A percentile compares a stretch with the other conserved stretches of the same genome.
Evolutionary conservation across 2,329 filamentous ascomycete genomes (phyloP).

Genomic region (Chaetomium globosum): DNA sequence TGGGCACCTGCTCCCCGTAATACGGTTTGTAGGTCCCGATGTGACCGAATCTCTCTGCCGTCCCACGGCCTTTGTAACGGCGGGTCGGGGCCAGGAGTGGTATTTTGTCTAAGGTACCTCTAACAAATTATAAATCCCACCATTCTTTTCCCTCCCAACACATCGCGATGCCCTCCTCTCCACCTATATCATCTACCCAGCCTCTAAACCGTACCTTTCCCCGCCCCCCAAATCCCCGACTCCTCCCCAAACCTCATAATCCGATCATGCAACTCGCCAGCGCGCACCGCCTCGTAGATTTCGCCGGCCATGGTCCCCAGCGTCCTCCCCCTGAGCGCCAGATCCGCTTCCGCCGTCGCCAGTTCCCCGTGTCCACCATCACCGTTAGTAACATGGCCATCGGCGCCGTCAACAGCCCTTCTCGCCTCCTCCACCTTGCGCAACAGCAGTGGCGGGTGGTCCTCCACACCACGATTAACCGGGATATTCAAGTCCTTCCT

Average conservation of each 20-base stretch:
- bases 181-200: background rate
- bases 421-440: background rate
- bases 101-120: background rate
- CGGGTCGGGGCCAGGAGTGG: too few species aligned
- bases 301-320: conserved; percentile 66
- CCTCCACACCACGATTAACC: conserved; percentile 35
- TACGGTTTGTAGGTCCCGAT: too few species aligned
- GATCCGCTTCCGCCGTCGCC: conserved; percentile 49
- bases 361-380: background rate
- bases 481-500: conserved; percentile 36
- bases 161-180: too few species aligned
- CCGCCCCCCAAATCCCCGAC: conserved; percentile 20
- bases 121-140: background rate
- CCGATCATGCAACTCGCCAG: conserved; percentile 70
- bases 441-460: conserved; percentile 36
- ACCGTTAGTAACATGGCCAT: background rate
- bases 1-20: too few species aligned
- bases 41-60: too few species aligned
- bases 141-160: background rate
- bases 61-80: too few species aligned
- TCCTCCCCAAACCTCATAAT: conserved; percentile 71
- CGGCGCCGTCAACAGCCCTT: background rate
- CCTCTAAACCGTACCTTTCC: background rate
- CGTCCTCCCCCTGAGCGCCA: conserved; percentile 59
- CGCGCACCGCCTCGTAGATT: conserved; percentile 68